Evolutionary conservation across 164 flowering plant species (phyloP), one percentile per base, ranked within the genome.

Genomic region (Piper betle): DNA sequence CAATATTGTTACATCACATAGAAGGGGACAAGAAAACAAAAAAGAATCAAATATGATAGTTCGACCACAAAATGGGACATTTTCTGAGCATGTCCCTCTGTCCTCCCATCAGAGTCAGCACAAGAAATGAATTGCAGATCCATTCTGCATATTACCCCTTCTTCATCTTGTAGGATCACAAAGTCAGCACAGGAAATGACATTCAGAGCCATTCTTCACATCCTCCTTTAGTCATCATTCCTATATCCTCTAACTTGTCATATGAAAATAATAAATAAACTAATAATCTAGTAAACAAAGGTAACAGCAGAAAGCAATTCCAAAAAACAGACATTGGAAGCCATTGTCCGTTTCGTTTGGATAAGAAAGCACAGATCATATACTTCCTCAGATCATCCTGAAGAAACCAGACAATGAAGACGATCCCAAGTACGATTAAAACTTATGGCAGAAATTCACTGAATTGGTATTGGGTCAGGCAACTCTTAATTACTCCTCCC

Each of bases 371-470:
- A 15, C 50, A 43, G 2, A 43, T n/a, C n/a, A n/a, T n/a, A 15
- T 8, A 2, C 8, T 10, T 15, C 10, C 10, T 43, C 50, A 43
- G 5, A 43, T 43, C 50, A 43, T 3, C 11, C 50, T 33, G 62
- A 65, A 66, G 55, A 66, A 53, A 25, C 37, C 33, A 11, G 40
- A 48, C 13, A n/a, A 2, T 4, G 55, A 8, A 16, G 18, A 18
- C 33, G 53, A 69, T 9, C 50, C 58, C 16, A 20, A 4, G n/a
- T n/a, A n/a, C n/a, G n/a, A n/a, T n/a, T n/a, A n/a, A n/a, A 66
- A 57, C 63, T 57, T 43, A 58, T 55, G 55, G 71, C 65, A 62
- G 66, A 60, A 65, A 52, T 61, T 37, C 33, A 54, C 69, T 60
- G 52, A 53, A 70, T 57, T 55, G 67, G 67, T 43, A 42, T 52